Evolutionary conservation across 2,329 filamentous ascomycete genomes (phyloP).

Genomic region (Endothia cerciana): DNA sequence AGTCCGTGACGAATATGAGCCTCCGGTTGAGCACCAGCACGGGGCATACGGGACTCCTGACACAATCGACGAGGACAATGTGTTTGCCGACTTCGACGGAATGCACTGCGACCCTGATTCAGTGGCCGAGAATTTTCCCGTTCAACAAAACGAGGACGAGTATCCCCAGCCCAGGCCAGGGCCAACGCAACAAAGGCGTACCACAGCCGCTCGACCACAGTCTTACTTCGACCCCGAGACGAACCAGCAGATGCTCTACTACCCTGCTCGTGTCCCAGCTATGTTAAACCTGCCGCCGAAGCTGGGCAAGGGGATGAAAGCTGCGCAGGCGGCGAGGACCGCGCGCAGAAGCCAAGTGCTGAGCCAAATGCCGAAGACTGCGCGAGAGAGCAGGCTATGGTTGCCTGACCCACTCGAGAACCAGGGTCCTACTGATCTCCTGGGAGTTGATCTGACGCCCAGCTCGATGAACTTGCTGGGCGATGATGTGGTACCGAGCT

Average conservation of each 20-base stretch:
- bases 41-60: conserved; percentile 59
- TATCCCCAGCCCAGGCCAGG: conserved; percentile 30
- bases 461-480: conserved; percentile 28
- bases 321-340: conserved; percentile 58
- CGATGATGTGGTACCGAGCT: conserved; percentile 13
- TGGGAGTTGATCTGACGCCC: conserved; percentile 14
- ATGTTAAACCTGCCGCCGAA: conserved; percentile 92
- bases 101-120: conserved; percentile 69
- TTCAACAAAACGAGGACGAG: conserved; percentile 25
- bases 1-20: conserved; percentile 30
- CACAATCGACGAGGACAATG: conserved; percentile 67
- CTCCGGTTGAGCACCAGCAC: conserved; percentile 44
- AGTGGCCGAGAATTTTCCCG: conserved; percentile 31
- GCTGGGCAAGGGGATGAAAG: conserved; percentile 73
- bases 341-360: conserved; percentile 75
- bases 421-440: conserved; percentile 33
- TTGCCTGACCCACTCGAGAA: conserved; percentile 51
- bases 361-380: conserved; percentile 56
- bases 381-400: conserved; percentile 46
- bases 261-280: conserved; percentile 90
- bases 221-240: conserved; percentile 67
- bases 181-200: conserved; percentile 28
- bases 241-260: conserved; percentile 86
- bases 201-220: conserved; percentile 46
- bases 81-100: conserved; percentile 83